Evolutionary conservation across 768 basidiomycete genomes (phyloP), one percentile per base, ranked within the genome.

Genomic region (Termitomyces titanicus): DNA sequence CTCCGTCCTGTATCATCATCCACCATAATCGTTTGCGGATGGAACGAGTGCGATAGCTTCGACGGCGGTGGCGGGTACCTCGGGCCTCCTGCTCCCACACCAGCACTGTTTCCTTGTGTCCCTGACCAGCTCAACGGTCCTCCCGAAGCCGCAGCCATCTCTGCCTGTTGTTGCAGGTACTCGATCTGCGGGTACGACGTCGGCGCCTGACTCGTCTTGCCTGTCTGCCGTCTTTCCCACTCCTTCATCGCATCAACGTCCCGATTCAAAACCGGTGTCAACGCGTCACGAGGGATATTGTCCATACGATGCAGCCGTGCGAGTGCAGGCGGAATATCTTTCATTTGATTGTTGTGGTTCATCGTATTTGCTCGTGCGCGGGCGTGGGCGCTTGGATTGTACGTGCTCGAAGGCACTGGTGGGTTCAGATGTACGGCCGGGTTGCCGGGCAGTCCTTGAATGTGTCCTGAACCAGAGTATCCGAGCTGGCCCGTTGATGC

Each of bases 221-320:
- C 91, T 11, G 85, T 73, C 66, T 94, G 90, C 58, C 94, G 76
- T 61, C 94, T 73, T 71, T 98, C 97, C 96, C 96, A 98, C 72
- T 98, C 96, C 40, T 88, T 83, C 77, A 93, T 89, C 42, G 92
- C 89, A 59, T 99, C 96, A 5, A 49, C 47, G 61, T 98, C 96
- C 50, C 96, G 81, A 63, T 96, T 95, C 60, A 98, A 72, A 29
- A 97, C 94, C 2, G 96, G 96, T 13, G 94, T 97, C 69, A 97
- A 69, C 20, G 92, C 89, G 63, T 92, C 92, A 51, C 92, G 79
- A 87, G 64, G 85, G 84, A 69, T 88, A 89, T 71, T 88, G 85
- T 89, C 90, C 88, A 93, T 92, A 27, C 93, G 92, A 52, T 92
- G 88, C 59, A 95, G 71, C 33, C 92, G 81, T 22, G 93, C 94